These are phyloP conservation scores for Cutaneotrichosporon sp. DNA, from an alignment of 1,284 basidiomycete species.

Conservation along the genomic window DNA sequence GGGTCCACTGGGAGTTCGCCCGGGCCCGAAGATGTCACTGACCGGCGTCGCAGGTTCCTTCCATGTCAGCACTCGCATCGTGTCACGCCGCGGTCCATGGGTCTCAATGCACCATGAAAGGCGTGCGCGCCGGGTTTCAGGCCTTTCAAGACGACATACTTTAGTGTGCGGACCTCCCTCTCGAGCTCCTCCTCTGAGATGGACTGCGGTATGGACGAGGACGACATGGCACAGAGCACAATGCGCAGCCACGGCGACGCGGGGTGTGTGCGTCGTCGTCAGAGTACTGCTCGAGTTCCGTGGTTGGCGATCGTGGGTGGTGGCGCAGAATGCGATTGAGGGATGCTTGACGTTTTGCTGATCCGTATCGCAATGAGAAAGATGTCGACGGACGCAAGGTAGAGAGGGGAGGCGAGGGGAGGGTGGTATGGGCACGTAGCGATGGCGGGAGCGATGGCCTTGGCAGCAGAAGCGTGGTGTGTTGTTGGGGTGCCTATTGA, in stretches of 20 bases:
- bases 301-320: not conserved
- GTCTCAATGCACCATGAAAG: no score
- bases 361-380: not conserved
- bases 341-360: not conserved
- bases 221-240: slow-evolving; percentile 15
- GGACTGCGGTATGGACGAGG: no score
- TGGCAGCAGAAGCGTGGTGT: no score
- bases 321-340: not conserved
- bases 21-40: slow-evolving; percentile 64
- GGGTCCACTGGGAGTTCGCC: slow-evolving; percentile 77
- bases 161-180: slow-evolving; percentile 75
- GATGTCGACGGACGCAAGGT: not conserved
- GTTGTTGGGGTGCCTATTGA: not conserved
- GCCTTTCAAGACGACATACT: slow-evolving; percentile 27
- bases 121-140: no score
- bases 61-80: no score
- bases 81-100: no score
- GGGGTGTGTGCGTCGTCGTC: slow-evolving; percentile 5
- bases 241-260: slow-evolving; percentile 5
- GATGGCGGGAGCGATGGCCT: not conserved
- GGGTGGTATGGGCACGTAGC: not conserved
- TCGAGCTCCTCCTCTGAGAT: slow-evolving; percentile 71
- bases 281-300: not conserved
- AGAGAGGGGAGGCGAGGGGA: not conserved
- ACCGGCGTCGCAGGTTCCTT: slow-evolving; percentile 72